Conservation (phyloP, 495 filamentous ascomycete species). For the Entonaema liquescens region DNA sequence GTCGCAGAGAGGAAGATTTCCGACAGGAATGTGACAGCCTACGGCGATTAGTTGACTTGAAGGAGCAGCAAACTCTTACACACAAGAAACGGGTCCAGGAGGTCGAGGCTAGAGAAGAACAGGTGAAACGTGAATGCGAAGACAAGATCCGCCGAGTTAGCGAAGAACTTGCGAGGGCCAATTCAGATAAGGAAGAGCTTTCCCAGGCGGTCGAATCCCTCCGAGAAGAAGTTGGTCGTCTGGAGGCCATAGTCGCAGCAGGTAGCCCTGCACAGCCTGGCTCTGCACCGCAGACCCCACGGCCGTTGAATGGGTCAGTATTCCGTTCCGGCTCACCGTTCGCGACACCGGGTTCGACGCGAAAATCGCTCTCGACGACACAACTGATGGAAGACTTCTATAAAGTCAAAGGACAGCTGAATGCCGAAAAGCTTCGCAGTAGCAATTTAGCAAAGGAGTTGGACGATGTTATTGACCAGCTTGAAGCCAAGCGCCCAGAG, state of each 20-base stretch:
- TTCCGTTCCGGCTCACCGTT: slow-evolving; percentile 59
- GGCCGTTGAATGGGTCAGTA: slow-evolving; percentile 60
- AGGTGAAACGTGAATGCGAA: slow-evolving; percentile 80
- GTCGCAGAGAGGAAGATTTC: slow-evolving; percentile 81
- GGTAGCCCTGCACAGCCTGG: slow-evolving; percentile 43
- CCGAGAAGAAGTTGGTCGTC: slow-evolving; percentile 73
- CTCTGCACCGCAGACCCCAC: slow-evolving; percentile 66
- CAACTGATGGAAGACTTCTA: slow-evolving; percentile 63
- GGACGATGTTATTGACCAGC: slow-evolving; percentile 76
- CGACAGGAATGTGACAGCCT: slow-evolving; percentile 81
- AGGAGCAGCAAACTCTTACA: slow-evolving; percentile 81
- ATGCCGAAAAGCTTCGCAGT: slow-evolving; percentile 72
- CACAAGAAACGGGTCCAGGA: slow-evolving; percentile 83
- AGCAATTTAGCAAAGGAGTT: slow-evolving; percentile 75
- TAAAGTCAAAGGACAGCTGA: slow-evolving; percentile 61
- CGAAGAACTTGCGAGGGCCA: slow-evolving; percentile 68
- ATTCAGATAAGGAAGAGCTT: slow-evolving; percentile 79
- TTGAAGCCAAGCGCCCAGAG: slow-evolving; percentile 75
- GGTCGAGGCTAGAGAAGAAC: slow-evolving; percentile 77
- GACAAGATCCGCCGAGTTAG: slow-evolving; percentile 80
- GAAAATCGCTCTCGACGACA: slow-evolving; percentile 58
- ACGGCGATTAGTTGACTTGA: slow-evolving; percentile 82
- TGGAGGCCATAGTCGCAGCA: slow-evolving; percentile 57
- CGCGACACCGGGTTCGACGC: slow-evolving; percentile 60
- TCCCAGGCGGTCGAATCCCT: slow-evolving; percentile 72